phyloP scores from a whole-genome alignment of 1,284 basidiomycete species.

The Ceratorhiza oryzae-sativae region DNA sequence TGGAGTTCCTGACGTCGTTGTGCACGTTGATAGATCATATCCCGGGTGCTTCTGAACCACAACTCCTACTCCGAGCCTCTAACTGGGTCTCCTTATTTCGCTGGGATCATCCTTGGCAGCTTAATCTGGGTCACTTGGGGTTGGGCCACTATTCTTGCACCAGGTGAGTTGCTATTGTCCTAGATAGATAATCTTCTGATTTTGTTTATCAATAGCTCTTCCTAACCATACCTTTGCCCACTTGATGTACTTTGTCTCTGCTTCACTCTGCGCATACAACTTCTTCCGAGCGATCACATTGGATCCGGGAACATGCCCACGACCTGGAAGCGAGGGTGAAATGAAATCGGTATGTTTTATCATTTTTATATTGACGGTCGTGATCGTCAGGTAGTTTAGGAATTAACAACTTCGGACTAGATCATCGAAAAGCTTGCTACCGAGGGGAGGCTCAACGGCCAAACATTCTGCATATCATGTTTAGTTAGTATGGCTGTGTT shows the following conservation, averaged over 20 bases:
- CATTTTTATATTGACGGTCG: too few relatives aligned
- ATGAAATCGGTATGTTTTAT: slow-evolving; percentile 70
- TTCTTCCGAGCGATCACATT: slow-evolving; percentile 89
- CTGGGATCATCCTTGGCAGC: slow-evolving; percentile 86
- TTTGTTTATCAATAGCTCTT: too few relatives aligned
- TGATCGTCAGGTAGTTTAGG: too few relatives aligned
- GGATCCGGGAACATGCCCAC: slow-evolving; percentile 90
- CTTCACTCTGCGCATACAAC: slow-evolving; percentile 81
- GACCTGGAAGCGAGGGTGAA: slow-evolving; percentile 79
- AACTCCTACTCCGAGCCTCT: slow-evolving; percentile 78
- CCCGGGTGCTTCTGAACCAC: slow-evolving; percentile 81
- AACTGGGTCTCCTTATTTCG: slow-evolving; percentile 86
- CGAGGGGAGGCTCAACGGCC: slow-evolving; percentile 88
- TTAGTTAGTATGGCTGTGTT: slow-evolving; percentile 62
- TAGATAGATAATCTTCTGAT: too few relatives aligned
- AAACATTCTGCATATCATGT: slow-evolving; percentile 94
- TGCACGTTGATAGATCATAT: slow-evolving; percentile 65
- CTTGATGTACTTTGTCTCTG: slow-evolving; percentile 73
- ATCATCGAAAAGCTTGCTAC: slow-evolving; percentile 89
- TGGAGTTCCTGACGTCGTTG: slow-evolving; percentile 28
- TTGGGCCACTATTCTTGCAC: slow-evolving; percentile 79
- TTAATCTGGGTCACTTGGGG: slow-evolving; percentile 87
- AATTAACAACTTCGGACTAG: slow-evolving; percentile 56
- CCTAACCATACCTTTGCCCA: slow-evolving; percentile 78
- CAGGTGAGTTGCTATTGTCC: slow-evolving; percentile 60